Conservation (phyloP, 768 basidiomycete genomes). For the Pulveroboletus frians region DNA sequence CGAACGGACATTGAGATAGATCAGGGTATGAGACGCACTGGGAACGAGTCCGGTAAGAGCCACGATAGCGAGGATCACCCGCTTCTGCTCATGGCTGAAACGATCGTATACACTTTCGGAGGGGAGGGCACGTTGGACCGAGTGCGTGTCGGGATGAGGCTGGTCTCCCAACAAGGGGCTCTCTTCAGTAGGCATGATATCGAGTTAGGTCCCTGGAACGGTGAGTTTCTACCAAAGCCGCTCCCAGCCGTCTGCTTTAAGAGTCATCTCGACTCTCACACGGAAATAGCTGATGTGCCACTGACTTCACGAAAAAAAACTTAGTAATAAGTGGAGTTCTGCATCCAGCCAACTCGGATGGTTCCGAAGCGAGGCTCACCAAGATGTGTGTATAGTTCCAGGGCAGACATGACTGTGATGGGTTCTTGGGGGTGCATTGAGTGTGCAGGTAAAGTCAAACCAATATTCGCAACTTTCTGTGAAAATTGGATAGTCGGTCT, state of each 20-base stretch:
- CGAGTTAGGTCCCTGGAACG: not conserved
- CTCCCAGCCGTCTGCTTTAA: not conserved
- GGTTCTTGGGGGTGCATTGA: too few species aligned
- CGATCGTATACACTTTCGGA: slow-evolving; percentile 44
- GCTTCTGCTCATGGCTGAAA: slow-evolving; percentile 51
- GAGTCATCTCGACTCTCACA: not conserved
- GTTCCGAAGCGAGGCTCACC: too few species aligned
- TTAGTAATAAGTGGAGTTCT: too few species aligned
- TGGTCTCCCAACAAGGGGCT: slow-evolving; percentile 21
- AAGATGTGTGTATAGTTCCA: too few species aligned
- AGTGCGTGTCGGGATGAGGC: not conserved
- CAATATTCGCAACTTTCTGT: too few species aligned
- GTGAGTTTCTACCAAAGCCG: too few species aligned
- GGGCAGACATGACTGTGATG: too few species aligned
- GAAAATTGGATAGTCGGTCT: too few species aligned
- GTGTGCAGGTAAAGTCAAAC: too few species aligned
- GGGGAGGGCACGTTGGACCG: not conserved
- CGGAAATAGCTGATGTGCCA: too few species aligned
- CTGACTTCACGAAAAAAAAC: too few species aligned
- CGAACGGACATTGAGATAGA: not conserved
- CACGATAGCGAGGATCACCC: slow-evolving; percentile 50
- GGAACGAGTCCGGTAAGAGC: slow-evolving; percentile 60
- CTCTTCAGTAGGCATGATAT: slow-evolving; percentile 27
- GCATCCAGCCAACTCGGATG: too few species aligned
- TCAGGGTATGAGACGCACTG: slow-evolving; percentile 35